These are phyloP conservation scores for Nasturtium officinale DNA, from an alignment of 345 rosid species.

Conservation along the genomic window DNA sequence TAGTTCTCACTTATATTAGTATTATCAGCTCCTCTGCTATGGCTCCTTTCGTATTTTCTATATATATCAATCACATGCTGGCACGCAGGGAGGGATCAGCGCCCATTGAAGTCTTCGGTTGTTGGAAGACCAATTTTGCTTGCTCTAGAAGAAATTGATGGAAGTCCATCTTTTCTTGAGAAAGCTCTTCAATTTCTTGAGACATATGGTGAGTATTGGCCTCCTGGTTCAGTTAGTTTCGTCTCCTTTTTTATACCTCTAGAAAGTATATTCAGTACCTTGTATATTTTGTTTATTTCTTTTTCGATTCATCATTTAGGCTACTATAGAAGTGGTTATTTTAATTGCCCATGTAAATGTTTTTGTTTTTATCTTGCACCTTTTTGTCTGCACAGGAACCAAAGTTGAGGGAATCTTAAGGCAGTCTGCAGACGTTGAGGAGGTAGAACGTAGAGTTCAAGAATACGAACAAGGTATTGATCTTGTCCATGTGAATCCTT, in stretches of 20 bases:
- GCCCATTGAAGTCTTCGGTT: slow-evolving; percentile 83
- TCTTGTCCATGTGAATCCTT: slow-evolving; percentile 14
- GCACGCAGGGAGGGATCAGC: slow-evolving; percentile 83
- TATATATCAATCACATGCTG: slow-evolving; percentile 14
- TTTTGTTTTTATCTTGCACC: slow-evolving; percentile 37
- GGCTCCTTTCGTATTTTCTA: slow-evolving; percentile 2
- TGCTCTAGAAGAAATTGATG: slow-evolving; percentile 98
- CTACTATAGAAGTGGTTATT: neutral
- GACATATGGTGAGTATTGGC: slow-evolving; percentile 66
- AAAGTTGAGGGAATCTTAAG: slow-evolving; percentile 93
- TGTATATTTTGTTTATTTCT: neutral
- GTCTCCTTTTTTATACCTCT: neutral
- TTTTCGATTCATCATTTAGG: neutral
- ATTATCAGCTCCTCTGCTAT: neutral
- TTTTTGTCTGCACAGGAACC: slow-evolving; percentile 51
- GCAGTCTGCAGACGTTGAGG: slow-evolving; percentile 98
- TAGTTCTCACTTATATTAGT: slow-evolving; percentile 42
- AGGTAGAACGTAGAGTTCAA: slow-evolving; percentile 89
- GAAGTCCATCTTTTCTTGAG: slow-evolving; percentile 96
- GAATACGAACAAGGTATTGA: slow-evolving; percentile 88
- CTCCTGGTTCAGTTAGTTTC: slow-evolving; percentile 9
- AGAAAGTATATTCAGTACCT: neutral
- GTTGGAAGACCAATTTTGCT: slow-evolving; percentile 98
- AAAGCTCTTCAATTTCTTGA: slow-evolving; percentile 96
- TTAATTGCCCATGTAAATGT: neutral